Percentiles rank a stretch among this genome's conserved stretches.
Conservation (phyloP, 73 alveolate species). For the Tetrahymena malaccensis region DNA sequence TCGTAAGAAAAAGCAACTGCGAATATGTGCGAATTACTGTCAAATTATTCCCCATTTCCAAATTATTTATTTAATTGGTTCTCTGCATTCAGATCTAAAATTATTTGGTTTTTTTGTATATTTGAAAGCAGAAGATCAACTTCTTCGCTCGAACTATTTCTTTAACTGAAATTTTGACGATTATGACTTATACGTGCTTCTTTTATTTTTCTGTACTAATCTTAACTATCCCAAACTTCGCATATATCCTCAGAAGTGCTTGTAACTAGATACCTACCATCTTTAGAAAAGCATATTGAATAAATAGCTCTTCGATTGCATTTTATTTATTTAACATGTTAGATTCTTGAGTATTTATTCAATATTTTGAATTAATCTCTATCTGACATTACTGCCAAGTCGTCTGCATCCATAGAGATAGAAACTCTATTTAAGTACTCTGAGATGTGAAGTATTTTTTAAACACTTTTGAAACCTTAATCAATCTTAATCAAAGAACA, state of each 20-base stretch:
- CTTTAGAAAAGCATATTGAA: neutral
- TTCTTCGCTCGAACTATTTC: neutral
- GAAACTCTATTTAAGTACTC: neutral
- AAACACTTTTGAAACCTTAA: neutral
- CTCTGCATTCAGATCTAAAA: neutral
- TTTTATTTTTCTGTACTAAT: neutral
- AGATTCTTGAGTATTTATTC: neutral
- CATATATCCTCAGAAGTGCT: neutral
- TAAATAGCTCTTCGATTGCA: neutral
- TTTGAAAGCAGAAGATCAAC: neutral
- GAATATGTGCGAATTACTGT: neutral
- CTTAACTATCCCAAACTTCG: neutral
- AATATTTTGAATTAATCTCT: neutral
- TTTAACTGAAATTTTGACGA: neutral
- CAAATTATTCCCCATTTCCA: neutral
- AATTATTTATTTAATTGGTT: neutral
- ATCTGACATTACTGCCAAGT: neutral
- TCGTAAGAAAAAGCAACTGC: neutral
- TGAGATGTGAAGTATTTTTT: neutral
- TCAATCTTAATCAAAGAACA: neutral
- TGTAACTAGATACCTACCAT: neutral
- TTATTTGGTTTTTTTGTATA: neutral
- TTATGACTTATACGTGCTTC: neutral
- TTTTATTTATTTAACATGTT: neutral
- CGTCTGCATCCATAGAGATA: neutral